Evolutionary conservation across 2,329 filamentous ascomycete species (phyloP).

Genomic region (Fusarium sp.): DNA sequence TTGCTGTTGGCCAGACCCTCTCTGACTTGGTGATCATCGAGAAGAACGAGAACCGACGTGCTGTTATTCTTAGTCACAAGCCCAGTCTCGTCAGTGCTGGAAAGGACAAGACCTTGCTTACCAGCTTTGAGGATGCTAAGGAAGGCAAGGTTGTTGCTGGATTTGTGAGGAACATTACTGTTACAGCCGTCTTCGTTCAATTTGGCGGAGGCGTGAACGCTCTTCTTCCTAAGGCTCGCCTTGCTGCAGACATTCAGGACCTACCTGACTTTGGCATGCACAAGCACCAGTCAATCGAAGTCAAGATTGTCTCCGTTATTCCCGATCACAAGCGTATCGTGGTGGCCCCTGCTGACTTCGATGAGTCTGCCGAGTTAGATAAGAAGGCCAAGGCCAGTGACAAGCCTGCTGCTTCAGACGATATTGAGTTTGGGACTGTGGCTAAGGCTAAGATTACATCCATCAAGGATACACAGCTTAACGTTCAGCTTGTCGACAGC

Average conservation of each 20-base stretch:
- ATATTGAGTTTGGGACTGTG: slow-evolving; percentile 77
- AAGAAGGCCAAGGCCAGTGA: slow-evolving; percentile 50
- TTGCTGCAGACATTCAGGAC: slow-evolving; percentile 75
- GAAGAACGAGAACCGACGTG: slow-evolving; percentile 80
- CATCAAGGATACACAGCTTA: slow-evolving; percentile 90
- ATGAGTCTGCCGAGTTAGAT: slow-evolving; percentile 55
- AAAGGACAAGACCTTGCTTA: slow-evolving; percentile 77
- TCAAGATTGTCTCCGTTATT: slow-evolving; percentile 79
- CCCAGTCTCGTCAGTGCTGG: slow-evolving; percentile 81
- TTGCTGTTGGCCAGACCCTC: slow-evolving; percentile 85
- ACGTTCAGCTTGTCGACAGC: slow-evolving; percentile 82
- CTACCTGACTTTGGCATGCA: slow-evolving; percentile 82
- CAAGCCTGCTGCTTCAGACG: slow-evolving; percentile 64
- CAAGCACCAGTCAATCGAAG: slow-evolving; percentile 78
- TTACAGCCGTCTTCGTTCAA: slow-evolving; percentile 86
- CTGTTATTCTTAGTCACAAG: slow-evolving; percentile 84
- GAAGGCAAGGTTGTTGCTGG: slow-evolving; percentile 77
- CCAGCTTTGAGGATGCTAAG: slow-evolving; percentile 75
- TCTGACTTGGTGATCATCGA: slow-evolving; percentile 86
- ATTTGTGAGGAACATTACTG: slow-evolving; percentile 86
- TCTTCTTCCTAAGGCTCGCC: slow-evolving; percentile 80
- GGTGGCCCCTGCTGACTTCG: slow-evolving; percentile 61
- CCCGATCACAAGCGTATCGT: slow-evolving; percentile 74
- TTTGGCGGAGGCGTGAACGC: slow-evolving; percentile 83
- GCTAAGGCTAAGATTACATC: slow-evolving; percentile 83